phyloP scores from a whole-genome alignment of 1,139 yeast species.

The Saccharomyces pastorianus region DNA sequence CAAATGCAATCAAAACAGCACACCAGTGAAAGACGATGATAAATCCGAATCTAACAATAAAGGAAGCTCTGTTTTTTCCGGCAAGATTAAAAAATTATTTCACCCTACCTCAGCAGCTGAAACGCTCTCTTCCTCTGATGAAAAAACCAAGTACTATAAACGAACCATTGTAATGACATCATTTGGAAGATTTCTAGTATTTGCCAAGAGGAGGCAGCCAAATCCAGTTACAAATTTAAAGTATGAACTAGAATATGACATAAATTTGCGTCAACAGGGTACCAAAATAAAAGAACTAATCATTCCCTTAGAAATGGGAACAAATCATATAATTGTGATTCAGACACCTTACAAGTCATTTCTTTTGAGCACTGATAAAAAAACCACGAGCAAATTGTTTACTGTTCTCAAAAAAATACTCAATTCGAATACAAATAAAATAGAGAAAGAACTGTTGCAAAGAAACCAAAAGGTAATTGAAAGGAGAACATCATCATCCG shows the following conservation, averaged over 20 bases:
- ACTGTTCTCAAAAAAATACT: conserved; percentile 19
- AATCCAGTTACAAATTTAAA: conserved; percentile 10
- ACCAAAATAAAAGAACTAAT: conserved; percentile 22
- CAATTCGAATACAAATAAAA: conserved; percentile 15
- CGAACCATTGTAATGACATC: conserved; percentile 25
- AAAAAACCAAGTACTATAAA: conserved; percentile 14
- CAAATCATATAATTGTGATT: conserved; percentile 17
- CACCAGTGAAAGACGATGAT: background rate
- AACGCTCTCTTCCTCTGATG: conserved; percentile 11
- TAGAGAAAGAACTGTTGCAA: conserved; percentile 8
- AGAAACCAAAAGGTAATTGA: background rate
- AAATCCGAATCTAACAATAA: conserved; percentile 6
- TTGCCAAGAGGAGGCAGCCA: conserved; percentile 18
- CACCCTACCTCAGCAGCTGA: conserved; percentile 17
- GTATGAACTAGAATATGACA: conserved; percentile 21
- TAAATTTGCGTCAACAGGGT: conserved; percentile 25
- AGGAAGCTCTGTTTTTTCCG: conserved; percentile 17
- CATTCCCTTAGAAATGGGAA: conserved; percentile 7
- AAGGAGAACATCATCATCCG: background rate
- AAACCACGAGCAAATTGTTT: conserved; percentile 21
- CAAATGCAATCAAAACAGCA: conserved; percentile 1
- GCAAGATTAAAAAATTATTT: conserved; percentile 24
- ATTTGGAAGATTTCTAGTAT: conserved; percentile 26
- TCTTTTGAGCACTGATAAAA: conserved; percentile 16
- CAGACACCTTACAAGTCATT: conserved; percentile 30